phyloP scores from a whole-genome alignment of 2,329 filamentous ascomycete genomes.

The Alternaria ethzedia region DNA sequence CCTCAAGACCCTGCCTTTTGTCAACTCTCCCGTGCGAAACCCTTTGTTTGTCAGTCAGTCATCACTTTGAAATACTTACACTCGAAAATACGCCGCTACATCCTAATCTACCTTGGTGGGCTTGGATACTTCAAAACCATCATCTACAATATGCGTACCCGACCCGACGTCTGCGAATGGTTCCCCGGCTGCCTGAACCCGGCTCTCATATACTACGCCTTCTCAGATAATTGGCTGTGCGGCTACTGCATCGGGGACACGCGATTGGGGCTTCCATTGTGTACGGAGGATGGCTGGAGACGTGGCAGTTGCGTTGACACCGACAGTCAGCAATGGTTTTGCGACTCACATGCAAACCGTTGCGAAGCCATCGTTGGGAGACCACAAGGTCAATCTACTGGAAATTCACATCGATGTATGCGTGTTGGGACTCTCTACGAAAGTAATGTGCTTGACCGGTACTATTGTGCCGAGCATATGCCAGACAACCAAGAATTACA shows the following conservation, averaged over 20 bases:
- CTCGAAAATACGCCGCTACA: background rate
- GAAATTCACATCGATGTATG: background rate
- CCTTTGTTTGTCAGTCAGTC: background rate
- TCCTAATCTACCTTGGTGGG: background rate
- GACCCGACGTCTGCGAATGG: background rate
- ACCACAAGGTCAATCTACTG: background rate
- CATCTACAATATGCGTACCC: background rate
- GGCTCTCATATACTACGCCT: background rate
- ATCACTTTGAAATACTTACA: background rate
- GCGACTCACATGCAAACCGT: background rate
- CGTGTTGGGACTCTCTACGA: background rate
- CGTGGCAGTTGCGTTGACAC: background rate
- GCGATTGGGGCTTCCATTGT: background rate
- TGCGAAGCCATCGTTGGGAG: background rate
- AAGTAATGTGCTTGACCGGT: background rate
- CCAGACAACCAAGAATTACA: background rate
- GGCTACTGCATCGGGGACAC: background rate
- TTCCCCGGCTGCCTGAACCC: background rate
- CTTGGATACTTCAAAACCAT: background rate
- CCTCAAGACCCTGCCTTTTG: background rate
- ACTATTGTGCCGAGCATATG: background rate
- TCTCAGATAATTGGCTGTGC: conserved; percentile 5
- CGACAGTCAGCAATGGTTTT: conserved; percentile 1
- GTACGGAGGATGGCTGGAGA: background rate
- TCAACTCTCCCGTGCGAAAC: background rate